Percentiles rank a stretch among this genome's conserved stretches.
Evolutionary conservation across 2,329 filamentous ascomycete genomes (phyloP).

Genomic region (Didymella pomorum): DNA sequence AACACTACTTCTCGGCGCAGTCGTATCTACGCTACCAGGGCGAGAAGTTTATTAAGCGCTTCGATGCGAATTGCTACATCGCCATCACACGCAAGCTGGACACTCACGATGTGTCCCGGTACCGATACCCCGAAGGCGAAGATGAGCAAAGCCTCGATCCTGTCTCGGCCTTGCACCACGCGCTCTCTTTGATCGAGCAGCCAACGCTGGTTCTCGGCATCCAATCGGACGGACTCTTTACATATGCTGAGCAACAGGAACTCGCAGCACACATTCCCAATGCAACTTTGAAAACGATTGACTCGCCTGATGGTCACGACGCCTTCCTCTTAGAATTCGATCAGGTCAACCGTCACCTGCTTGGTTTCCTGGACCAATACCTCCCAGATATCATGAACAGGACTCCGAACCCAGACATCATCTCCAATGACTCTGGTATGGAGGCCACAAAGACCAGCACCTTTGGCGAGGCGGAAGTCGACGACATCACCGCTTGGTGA

Average conservation of each 20-base stretch:
- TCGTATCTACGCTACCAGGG: constrained; percentile 97
- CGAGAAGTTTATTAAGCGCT: constrained; percentile 94
- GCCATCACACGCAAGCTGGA: constrained; percentile 98
- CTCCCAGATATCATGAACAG: constrained; percentile 86
- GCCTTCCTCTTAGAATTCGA: constrained; percentile 97
- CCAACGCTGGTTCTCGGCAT: constrained; percentile 92
- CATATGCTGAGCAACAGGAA: constrained; percentile 95
- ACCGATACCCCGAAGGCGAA: constrained; percentile 61
- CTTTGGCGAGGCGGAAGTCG: constrained; percentile 94
- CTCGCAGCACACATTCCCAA: constrained; percentile 82
- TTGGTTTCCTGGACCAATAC: constrained; percentile 82
- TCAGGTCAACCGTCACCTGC: constrained; percentile 88
- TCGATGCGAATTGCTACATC: constrained; percentile 99
- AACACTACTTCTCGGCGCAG: constrained; percentile 96
- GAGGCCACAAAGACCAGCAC: constrained; percentile 85
- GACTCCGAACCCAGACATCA: constrained; percentile 53
- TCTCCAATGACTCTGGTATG: constrained; percentile 51
- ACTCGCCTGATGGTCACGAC: constrained; percentile 94
- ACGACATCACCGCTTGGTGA: constrained; percentile 95
- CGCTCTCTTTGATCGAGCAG: constrained; percentile 83
- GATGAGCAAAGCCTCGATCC: constrained; percentile 55
- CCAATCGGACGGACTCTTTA: constrained; percentile 94
- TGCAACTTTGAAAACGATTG: constrained; percentile 82
- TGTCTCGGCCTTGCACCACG: constrained; percentile 67
- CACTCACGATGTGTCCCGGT: constrained; percentile 91